Evolutionary conservation across 2,329 filamentous ascomycete species (phyloP), one percentile per base, ranked within the genome.

Genomic region (Colletotrichum sojae): DNA sequence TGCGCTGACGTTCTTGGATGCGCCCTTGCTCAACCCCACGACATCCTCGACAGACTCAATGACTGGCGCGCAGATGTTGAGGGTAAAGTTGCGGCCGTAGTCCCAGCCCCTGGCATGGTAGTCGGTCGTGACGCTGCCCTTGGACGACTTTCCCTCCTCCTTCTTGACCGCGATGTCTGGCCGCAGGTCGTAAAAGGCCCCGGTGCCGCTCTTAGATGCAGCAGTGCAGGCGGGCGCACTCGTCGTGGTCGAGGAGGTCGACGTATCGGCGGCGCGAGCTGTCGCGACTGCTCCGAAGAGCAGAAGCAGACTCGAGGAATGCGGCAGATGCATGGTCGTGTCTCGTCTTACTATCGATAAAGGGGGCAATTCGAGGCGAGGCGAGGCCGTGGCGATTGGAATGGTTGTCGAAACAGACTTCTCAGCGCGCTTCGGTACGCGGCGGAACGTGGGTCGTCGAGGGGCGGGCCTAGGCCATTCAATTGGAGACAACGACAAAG

Each of bases 51-150:
- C 83, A 16, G 88, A 83, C 73, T 92, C 89, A 16, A 94, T 86
- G n/a, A 95, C 91, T 1, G 92, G 85, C 43, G 86, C 90, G 82
- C 93, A 96, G 74, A 96, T 91, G 81, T 96, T 96, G 75, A 95
- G 77, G 2, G 93, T 95, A 76, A 96, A 96, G 82, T 95, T 95
- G 72, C 89, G 89, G 71, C 88, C 89, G 73, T 94, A 93, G 80
- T 95, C 93, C 78, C 90, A 92, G 40, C 93, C 93, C 68, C 87
- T 88, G 8, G 91, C 89, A 71, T 89, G 85, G 78, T 90, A 90
- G 76, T 90, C 87, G 39, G 82, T 80, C 10, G 80, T 79, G 12
- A 81, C 79, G 31, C 77, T 78, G 15, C 81, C 81, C 71, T 81
- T 83, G 70, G 82, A 79, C 15, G 81, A 75, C 73, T 85, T 86